A percentile compares a stretch with the other conserved stretches of the same genome.
These are phyloP conservation scores for Rhizoctonia solani DNA, from an alignment of 1,284 basidiomycete species.

Conservation along the genomic window DNA sequence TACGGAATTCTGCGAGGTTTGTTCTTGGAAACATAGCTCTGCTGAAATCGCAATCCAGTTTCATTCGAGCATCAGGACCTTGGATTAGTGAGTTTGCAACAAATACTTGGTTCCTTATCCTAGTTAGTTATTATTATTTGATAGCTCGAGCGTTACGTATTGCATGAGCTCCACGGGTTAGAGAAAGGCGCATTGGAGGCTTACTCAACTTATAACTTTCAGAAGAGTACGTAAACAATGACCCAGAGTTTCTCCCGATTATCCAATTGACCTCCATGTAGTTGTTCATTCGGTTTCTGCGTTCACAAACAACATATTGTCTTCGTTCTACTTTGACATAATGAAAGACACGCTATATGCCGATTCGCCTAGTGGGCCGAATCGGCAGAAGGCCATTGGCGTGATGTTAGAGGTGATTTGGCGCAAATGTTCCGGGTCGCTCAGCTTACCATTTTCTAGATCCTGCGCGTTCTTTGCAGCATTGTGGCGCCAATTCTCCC, in stretches of 20 bases:
- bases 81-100: slow-evolving; percentile 59
- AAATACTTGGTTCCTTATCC: slow-evolving; percentile 17
- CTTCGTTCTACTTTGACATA: slow-evolving; percentile 84
- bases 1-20: slow-evolving; percentile 90
- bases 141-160: slow-evolving; percentile 82
- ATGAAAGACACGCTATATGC: slow-evolving; percentile 92
- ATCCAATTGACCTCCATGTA: slow-evolving; percentile 41
- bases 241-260: background rate
- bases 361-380: slow-evolving; percentile 55
- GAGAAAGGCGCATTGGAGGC: slow-evolving; percentile 68
- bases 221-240: slow-evolving; percentile 62
- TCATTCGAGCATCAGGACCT: slow-evolving; percentile 50
- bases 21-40: slow-evolving; percentile 76
- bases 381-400: slow-evolving; percentile 68
- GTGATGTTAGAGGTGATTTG: slow-evolving; percentile 68
- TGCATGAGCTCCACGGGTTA: slow-evolving; percentile 79
- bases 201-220: slow-evolving; percentile 81
- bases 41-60: slow-evolving; percentile 42
- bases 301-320: slow-evolving; percentile 71
- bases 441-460: slow-evolving; percentile 49
- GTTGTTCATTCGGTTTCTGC: slow-evolving; percentile 64
- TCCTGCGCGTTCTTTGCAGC: slow-evolving; percentile 68
- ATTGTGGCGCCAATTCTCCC: slow-evolving; percentile 88
- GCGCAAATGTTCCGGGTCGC: background rate
- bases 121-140: slow-evolving; percentile 10